These are phyloP conservation scores for Yamadazyma sp. DNA, from an alignment of 1,139 yeast genomes.

Conservation along the genomic window DNA sequence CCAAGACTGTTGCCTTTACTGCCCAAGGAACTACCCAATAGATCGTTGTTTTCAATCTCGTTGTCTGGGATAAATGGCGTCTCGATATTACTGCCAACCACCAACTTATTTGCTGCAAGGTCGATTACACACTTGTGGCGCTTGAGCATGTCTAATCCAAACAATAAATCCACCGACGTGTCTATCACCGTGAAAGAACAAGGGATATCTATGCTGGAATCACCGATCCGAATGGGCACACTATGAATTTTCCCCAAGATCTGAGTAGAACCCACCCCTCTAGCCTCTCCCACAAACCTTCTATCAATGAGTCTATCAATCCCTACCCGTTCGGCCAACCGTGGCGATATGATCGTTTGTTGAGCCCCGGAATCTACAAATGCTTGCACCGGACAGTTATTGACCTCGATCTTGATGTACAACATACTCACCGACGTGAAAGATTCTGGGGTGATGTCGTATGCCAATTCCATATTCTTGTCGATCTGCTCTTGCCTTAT, in stretches of 20 bases:
- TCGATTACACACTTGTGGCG: constrained; percentile 86
- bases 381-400: constrained; percentile 81
- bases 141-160: constrained; percentile 80
- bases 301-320: constrained; percentile 75
- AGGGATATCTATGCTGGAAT: constrained; percentile 51
- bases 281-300: constrained; percentile 78
- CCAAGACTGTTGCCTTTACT: constrained; percentile 14
- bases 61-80: constrained; percentile 72
- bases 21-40: constrained; percentile 20
- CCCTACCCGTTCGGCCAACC: constrained; percentile 72
- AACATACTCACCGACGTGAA: constrained; percentile 84
- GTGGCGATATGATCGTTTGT: constrained; percentile 76
- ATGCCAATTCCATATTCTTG: constrained; percentile 75
- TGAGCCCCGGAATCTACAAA: constrained; percentile 98
- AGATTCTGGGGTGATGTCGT: constrained; percentile 87
- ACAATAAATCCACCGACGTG: constrained; percentile 64
- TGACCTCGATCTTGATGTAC: constrained; percentile 73
- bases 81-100: constrained; percentile 67
- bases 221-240: constrained; percentile 80
- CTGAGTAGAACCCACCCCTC: constrained; percentile 84
- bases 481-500: constrained; percentile 73
- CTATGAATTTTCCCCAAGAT: constrained; percentile 86
- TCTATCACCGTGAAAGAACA: constrained; percentile 84
- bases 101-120: constrained; percentile 62
- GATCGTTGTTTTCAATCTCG: constrained; percentile 57